Conservation (phyloP, 306 rosid genomes). For the Cicer cuneatum region DNA sequence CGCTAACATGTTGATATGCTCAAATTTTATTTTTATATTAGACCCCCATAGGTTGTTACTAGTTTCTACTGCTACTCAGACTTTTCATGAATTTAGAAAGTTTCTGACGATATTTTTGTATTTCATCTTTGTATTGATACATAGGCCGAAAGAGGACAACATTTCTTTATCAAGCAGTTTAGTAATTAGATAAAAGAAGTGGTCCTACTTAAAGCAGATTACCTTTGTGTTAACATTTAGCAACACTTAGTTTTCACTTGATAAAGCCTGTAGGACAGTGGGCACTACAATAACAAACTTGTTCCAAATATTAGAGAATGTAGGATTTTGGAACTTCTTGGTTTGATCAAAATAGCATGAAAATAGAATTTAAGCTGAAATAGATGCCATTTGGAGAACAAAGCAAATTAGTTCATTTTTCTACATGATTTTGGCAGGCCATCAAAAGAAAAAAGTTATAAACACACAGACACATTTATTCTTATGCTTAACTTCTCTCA, state of each 20-base stretch:
- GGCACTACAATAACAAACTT: conserved; percentile 1
- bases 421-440: conserved; percentile 9
- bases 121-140: conserved; percentile 1
- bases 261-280: conserved; percentile 13
- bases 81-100: conserved; percentile 1
- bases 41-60: neutral
- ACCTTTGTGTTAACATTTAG: conserved; percentile 5
- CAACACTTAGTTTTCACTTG: neutral
- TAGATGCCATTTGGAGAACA: neutral
- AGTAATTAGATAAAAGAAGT: conserved; percentile 14
- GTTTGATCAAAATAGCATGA: conserved; percentile 9
- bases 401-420: neutral
- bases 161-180: conserved; percentile 15
- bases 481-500: neutral
- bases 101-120: conserved; percentile 10
- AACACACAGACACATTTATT: too few relatives aligned
- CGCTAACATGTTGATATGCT: neutral
- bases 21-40: conserved; percentile 6
- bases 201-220: neutral
- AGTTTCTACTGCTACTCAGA: conserved; percentile 4
- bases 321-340: conserved; percentile 3
- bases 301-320: conserved; percentile 1
- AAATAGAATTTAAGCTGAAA: neutral
- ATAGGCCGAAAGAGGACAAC: neutral
- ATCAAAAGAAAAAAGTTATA: neutral